Evolutionary conservation across 2,329 filamentous ascomycete species (phyloP).

Genomic region (Aspergillus ochraceoroseus): DNA sequence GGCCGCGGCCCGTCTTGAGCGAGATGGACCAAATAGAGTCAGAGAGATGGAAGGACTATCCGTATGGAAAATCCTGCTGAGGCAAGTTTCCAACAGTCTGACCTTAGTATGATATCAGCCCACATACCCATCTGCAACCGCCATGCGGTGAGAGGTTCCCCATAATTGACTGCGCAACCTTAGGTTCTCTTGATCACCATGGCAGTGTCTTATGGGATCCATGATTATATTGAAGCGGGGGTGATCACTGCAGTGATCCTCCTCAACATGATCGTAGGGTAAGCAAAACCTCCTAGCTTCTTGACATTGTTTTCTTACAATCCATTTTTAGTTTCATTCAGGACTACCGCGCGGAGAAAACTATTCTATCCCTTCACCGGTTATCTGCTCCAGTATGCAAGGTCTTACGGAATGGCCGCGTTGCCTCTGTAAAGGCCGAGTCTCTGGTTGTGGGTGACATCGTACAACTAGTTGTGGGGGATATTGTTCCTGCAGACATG

Average conservation of each 20-base stretch:
- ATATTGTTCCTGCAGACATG: slow-evolving; percentile 57
- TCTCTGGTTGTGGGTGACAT: slow-evolving; percentile 59
- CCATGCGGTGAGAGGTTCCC: background rate
- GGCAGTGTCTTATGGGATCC: slow-evolving; percentile 55
- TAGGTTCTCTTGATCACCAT: slow-evolving; percentile 72
- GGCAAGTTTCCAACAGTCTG: slow-evolving; percentile 71
- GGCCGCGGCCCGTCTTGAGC: slow-evolving; percentile 59
- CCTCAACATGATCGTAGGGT: slow-evolving; percentile 54
- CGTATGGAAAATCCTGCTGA: slow-evolving; percentile 69
- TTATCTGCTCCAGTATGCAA: slow-evolving; percentile 54
- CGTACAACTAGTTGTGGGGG: slow-evolving; percentile 50
- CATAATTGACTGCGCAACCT: slow-evolving; percentile 9
- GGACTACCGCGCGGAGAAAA: slow-evolving; percentile 57
- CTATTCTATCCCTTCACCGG: slow-evolving; percentile 53
- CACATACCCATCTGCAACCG: slow-evolving; percentile 3
- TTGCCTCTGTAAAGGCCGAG: slow-evolving; percentile 49
- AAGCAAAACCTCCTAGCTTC: slow-evolving; percentile 1
- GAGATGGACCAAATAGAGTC: slow-evolving; percentile 66
- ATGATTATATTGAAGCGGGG: slow-evolving; percentile 55
- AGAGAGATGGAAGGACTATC: slow-evolving; percentile 67
- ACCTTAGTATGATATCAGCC: slow-evolving; percentile 52
- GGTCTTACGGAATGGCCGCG: slow-evolving; percentile 53
- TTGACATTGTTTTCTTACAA: slow-evolving; percentile 1
- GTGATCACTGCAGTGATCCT: slow-evolving; percentile 57
- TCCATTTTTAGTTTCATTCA: slow-evolving; percentile 49